Evolutionary conservation across 2,329 filamentous ascomycete species (phyloP).

Genomic region (Venturia pyrina): DNA sequence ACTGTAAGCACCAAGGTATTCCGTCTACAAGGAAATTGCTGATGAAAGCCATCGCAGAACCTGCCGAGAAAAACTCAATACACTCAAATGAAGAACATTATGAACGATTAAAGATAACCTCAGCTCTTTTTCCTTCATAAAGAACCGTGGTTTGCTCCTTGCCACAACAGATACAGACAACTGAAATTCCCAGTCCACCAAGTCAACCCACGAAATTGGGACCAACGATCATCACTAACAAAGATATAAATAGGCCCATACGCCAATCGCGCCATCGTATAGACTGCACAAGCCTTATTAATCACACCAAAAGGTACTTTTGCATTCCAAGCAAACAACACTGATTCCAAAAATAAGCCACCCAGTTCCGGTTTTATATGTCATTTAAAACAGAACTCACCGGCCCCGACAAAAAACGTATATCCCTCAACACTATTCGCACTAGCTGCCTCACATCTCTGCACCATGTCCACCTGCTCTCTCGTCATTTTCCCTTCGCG

Average conservation of each 20-base stretch:
- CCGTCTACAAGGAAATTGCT: background rate
- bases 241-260: slow-evolving; percentile 2
- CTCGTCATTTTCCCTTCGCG: background rate
- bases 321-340: background rate
- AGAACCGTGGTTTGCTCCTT: background rate
- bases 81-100: too few species aligned
- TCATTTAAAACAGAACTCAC: background rate
- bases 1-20: background rate
- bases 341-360: background rate
- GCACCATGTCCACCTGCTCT: background rate
- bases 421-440: slow-evolving; percentile 3
- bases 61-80: background rate
- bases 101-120: background rate
- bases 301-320: background rate
- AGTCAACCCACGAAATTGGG: background rate
- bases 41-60: background rate
- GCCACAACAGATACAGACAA: slow-evolving; percentile 1
- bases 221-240: slow-evolving; percentile 1
- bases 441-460: background rate
- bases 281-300: background rate
- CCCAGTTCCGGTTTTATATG: background rate
- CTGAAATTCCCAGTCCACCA: slow-evolving; percentile 1
- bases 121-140: background rate
- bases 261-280: slow-evolving; percentile 2
- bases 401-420: background rate